Percentiles rank a stretch among this genome's conserved stretches.
phyloP scores from a whole-genome alignment of 2,329 filamentous ascomycete genomes.

The Calonectria multiphialidica region DNA sequence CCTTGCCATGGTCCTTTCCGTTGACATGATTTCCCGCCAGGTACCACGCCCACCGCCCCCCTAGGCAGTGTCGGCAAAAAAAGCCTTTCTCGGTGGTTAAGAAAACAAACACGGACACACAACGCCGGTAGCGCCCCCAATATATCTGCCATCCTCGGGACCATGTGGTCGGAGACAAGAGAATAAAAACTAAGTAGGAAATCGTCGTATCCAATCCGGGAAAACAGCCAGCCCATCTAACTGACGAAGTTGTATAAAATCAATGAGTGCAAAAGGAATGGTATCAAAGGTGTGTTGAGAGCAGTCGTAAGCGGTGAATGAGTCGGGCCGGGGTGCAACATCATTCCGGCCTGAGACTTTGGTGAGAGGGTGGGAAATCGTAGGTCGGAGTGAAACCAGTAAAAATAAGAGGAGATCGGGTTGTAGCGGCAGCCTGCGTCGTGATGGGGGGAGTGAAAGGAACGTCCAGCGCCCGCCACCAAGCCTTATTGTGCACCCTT shows the following conservation, averaged over 20 bases:
- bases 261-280: slow-evolving; percentile 37
- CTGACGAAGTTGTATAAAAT: slow-evolving; percentile 28
- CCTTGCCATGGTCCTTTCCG: slow-evolving; percentile 17
- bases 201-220: slow-evolving; percentile 34
- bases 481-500: slow-evolving; percentile 62
- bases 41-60: slow-evolving; percentile 21
- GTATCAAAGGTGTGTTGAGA: slow-evolving; percentile 37
- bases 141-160: slow-evolving; percentile 26
- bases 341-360: slow-evolving; percentile 8
- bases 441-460: neutral
- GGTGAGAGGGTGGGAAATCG: neutral
- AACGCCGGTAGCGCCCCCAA: slow-evolving; percentile 40
- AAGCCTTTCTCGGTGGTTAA: slow-evolving; percentile 4
- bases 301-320: slow-evolving; percentile 33
- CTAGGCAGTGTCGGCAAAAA: slow-evolving; percentile 21
- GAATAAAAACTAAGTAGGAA: slow-evolving; percentile 22
- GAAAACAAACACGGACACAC: slow-evolving; percentile 30
- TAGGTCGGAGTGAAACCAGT: neutral
- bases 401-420: neutral
- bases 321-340: slow-evolving; percentile 24
- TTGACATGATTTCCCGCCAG: slow-evolving; percentile 17
- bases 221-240: slow-evolving; percentile 41
- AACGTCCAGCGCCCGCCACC: neutral
- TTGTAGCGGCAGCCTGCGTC: neutral
- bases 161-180: slow-evolving; percentile 30